These are phyloP conservation scores for Amanita subjunquillea DNA, from an alignment of 768 basidiomycete genomes.

Conservation along the genomic window DNA sequence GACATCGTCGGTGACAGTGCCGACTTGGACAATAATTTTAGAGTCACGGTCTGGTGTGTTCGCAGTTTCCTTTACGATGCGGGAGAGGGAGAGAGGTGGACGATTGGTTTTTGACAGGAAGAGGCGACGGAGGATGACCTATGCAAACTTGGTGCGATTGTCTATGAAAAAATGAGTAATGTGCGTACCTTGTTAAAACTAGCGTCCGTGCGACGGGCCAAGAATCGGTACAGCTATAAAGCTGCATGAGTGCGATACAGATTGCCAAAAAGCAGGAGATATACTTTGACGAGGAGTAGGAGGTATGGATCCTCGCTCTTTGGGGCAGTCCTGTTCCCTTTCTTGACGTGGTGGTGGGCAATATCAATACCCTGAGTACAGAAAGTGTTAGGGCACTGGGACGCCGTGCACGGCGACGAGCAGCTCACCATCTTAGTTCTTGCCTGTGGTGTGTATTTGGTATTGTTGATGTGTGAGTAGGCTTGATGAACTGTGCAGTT, in stretches of 20 bases:
- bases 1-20: slow-evolving; percentile 92
- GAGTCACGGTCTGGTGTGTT: slow-evolving; percentile 54
- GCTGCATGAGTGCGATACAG: slow-evolving; percentile 5
- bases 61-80: slow-evolving; percentile 76
- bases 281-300: slow-evolving; percentile 93
- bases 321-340: slow-evolving; percentile 87
- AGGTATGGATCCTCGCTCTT: slow-evolving; percentile 99
- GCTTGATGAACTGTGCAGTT: slow-evolving; percentile 66
- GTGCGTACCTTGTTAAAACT: slow-evolving; percentile 83
- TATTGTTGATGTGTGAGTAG: slow-evolving; percentile 24
- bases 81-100: slow-evolving; percentile 90
- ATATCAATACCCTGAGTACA: slow-evolving; percentile 84
- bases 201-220: slow-evolving; percentile 93
- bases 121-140: slow-evolving; percentile 92
- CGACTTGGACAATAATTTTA: slow-evolving; percentile 85
- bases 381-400: neutral
- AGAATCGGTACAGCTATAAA: slow-evolving; percentile 90
- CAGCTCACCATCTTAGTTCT: slow-evolving; percentile 78
- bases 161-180: slow-evolving; percentile 1
- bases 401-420: slow-evolving; percentile 22
- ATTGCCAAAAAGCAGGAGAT: slow-evolving; percentile 8
- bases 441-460: slow-evolving; percentile 43
- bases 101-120: slow-evolving; percentile 98
- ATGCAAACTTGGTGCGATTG: slow-evolving; percentile 6
- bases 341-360: slow-evolving; percentile 96